Percentiles rank a stretch among this genome's conserved stretches.
Evolutionary conservation across 495 filamentous ascomycete genomes (phyloP).

Genomic region (Lichenothelia convexa): DNA sequence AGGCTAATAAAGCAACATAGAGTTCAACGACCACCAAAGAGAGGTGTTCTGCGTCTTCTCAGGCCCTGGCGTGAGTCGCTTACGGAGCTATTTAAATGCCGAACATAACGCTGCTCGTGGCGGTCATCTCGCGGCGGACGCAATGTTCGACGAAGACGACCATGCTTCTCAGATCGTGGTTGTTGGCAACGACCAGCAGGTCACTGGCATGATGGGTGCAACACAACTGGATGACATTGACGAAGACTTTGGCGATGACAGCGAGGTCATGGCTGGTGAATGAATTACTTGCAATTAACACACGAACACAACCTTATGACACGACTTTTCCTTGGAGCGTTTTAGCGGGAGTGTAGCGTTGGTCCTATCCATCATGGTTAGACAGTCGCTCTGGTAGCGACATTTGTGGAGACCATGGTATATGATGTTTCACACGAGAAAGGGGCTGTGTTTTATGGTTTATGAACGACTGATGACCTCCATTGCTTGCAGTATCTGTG

Average conservation of each 20-base stretch:
- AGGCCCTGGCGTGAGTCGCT: constrained; percentile 57
- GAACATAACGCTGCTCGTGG: constrained; percentile 1
- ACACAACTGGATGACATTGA: constrained; percentile 6
- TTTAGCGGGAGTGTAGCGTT: too few relatives aligned
- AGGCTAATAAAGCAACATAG: constrained; percentile 21
- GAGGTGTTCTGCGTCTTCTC: constrained; percentile 96
- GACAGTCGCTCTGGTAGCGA: too few relatives aligned
- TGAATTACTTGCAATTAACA: too few relatives aligned
- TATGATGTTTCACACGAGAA: too few relatives aligned
- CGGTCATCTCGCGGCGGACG: constrained; percentile 7
- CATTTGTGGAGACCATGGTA: too few relatives aligned
- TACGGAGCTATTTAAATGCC: constrained; percentile 60
- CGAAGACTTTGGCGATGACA: constrained; percentile 18
- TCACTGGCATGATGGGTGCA: not conserved
- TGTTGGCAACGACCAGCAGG: not conserved
- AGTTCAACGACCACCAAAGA: constrained; percentile 91
- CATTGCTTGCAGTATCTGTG: too few relatives aligned
- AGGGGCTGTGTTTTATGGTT: too few relatives aligned
- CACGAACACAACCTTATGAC: too few relatives aligned
- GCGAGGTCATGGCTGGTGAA: constrained; percentile 19
- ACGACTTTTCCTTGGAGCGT: too few relatives aligned
- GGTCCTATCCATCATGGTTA: too few relatives aligned
- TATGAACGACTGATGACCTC: too few relatives aligned
- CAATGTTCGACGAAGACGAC: constrained; percentile 13
- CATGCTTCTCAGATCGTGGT: not conserved